phyloP scores from a whole-genome alignment of 225 moss, liverwort and hornwort species.

The Pleurozium schreberi region DNA sequence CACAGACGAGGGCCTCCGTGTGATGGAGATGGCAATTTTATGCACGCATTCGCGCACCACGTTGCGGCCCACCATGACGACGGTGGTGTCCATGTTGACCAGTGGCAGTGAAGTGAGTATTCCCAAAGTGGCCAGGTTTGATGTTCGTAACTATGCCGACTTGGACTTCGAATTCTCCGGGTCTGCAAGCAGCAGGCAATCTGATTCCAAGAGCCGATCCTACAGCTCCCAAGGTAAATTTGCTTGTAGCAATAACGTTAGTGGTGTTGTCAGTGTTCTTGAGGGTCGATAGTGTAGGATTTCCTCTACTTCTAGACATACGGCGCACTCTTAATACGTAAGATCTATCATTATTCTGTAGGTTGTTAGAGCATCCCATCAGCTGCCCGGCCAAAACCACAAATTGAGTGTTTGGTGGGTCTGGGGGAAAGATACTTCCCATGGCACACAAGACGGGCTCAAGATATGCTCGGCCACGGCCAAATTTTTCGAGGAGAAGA shows the following conservation, averaged over 20 bases:
- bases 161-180: conserved; percentile 19
- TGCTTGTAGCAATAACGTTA: conserved; percentile 15
- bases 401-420: no score
- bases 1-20: conserved; percentile 13
- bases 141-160: conserved; percentile 23
- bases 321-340: no score
- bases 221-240: conserved; percentile 1
- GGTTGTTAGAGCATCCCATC: no score
- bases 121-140: conserved; percentile 28
- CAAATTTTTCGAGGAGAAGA: no score
- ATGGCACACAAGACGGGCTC: no score
- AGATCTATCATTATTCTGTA: no score
- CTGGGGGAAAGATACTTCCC: no score
- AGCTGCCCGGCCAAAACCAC: no score
- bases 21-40: conserved; percentile 37
- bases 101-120: conserved; percentile 19
- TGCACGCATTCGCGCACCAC: conserved; percentile 47
- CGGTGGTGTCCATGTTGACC: conserved; percentile 41
- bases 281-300: conserved; percentile 38
- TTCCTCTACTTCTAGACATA: no score
- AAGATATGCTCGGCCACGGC: no score
- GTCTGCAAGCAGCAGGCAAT: not conserved
- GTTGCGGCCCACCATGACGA: conserved; percentile 49
- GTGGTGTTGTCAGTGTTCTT: conserved; percentile 29
- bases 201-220: conserved; percentile 5